A percentile compares a stretch with the other conserved stretches of the same genome.
Evolutionary conservation across 2,329 filamentous ascomycete genomes (phyloP).

Genomic region (Calycina marina): DNA sequence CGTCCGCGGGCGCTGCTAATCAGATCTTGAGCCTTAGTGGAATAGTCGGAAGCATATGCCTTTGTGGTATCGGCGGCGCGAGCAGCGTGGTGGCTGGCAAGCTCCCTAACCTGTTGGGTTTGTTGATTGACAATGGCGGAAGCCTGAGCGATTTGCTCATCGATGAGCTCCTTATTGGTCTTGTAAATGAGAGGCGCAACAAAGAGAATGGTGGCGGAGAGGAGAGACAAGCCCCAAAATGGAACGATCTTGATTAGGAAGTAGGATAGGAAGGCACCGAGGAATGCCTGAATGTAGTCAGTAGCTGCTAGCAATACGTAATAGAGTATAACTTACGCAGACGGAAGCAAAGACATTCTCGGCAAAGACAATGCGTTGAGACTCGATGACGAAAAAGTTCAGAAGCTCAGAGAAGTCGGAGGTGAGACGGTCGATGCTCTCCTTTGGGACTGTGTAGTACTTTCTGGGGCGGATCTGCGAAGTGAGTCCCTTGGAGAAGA

Average conservation of each 20-base stretch:
- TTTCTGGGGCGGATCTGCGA: constrained; percentile 51
- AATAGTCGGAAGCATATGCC: constrained; percentile 54
- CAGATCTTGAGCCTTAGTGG: constrained; percentile 50
- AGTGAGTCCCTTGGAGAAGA: constrained; percentile 46
- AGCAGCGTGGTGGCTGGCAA: constrained; percentile 49
- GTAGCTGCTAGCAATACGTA: neutral
- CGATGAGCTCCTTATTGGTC: constrained; percentile 55
- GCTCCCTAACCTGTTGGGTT: constrained; percentile 44
- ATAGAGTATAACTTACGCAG: constrained; percentile 33
- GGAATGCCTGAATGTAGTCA: constrained; percentile 32
- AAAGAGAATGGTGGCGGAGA: constrained; percentile 45
- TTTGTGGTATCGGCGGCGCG: constrained; percentile 49
- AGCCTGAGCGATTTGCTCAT: constrained; percentile 43
- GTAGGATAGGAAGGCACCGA: constrained; percentile 50
- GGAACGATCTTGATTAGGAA: constrained; percentile 55
- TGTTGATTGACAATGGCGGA: constrained; percentile 45
- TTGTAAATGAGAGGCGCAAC: constrained; percentile 49
- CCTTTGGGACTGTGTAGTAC: constrained; percentile 52
- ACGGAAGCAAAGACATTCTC: constrained; percentile 49
- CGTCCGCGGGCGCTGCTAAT: constrained; percentile 31
- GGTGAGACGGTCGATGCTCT: constrained; percentile 44
- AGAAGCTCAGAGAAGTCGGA: constrained; percentile 52
- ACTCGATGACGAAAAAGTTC: constrained; percentile 60
- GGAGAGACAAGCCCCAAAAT: constrained; percentile 52
- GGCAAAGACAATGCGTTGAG: constrained; percentile 51